These are phyloP conservation scores for Yamadazyma oceani DNA, from an alignment of 1,139 yeast species.

Conservation along the genomic window DNA sequence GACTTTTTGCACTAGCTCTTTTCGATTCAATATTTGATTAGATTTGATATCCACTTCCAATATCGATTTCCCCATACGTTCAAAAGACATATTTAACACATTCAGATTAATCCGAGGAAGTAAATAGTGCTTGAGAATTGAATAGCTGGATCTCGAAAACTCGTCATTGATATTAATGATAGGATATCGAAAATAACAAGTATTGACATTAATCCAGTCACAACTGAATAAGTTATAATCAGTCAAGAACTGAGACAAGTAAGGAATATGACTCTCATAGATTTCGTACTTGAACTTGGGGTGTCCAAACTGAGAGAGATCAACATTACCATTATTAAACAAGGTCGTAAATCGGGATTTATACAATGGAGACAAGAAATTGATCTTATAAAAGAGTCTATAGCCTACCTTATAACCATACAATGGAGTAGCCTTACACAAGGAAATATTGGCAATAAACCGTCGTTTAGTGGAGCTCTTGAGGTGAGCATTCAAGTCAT, in stretches of 20 bases:
- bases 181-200: constrained; percentile 42
- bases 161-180: constrained; percentile 18
- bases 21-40: constrained; percentile 56
- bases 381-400: constrained; percentile 63
- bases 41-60: constrained; percentile 72
- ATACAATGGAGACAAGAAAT: constrained; percentile 63
- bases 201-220: constrained; percentile 58
- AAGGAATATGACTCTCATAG: constrained; percentile 83
- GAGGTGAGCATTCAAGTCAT: too few species aligned
- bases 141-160: not conserved
- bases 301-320: constrained; percentile 10
- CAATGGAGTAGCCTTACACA: constrained; percentile 77
- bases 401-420: constrained; percentile 80
- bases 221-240: constrained; percentile 88
- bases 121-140: constrained; percentile 19
- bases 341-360: constrained; percentile 60
- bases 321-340: constrained; percentile 50
- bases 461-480: constrained; percentile 4
- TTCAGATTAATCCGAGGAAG: constrained; percentile 22
- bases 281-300: constrained; percentile 16
- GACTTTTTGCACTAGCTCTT: constrained; percentile 40
- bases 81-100: constrained; percentile 27
- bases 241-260: constrained; percentile 68
- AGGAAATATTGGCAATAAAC: constrained; percentile 58
- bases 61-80: constrained; percentile 59